phyloP scores from a whole-genome alignment of 345 rosid species.

The Durio zibethinus region DNA sequence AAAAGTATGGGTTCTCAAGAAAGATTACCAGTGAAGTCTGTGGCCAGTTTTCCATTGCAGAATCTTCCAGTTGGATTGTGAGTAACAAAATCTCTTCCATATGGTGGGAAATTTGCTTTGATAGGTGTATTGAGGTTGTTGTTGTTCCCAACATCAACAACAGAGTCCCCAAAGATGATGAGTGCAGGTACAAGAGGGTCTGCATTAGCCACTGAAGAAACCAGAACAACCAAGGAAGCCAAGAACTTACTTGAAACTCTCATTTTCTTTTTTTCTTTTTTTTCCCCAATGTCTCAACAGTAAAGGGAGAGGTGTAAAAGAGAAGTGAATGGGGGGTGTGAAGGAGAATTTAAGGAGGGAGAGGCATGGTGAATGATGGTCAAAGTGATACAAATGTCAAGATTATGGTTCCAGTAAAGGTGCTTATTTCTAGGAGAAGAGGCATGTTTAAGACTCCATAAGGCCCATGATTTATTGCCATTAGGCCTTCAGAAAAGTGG shows the following conservation, averaged over 20 bases:
- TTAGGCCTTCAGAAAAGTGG: conserved; percentile 18
- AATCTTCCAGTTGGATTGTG: conserved; percentile 85
- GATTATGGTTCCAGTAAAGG: conserved; percentile 23
- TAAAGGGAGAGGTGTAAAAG: conserved; percentile 2
- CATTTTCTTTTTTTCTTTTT: conserved; percentile 17
- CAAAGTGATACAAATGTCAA: conserved; percentile 18
- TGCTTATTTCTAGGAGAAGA: conserved; percentile 17
- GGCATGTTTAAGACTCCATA: conserved; percentile 29
- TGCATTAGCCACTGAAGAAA: conserved; percentile 30
- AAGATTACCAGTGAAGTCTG: conserved; percentile 64
- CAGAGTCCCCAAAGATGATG: conserved; percentile 84
- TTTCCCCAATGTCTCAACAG: background rate
- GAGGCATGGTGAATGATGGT: conserved; percentile 14
- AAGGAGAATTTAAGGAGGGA: conserved; percentile 23
- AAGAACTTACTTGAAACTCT: conserved; percentile 18
- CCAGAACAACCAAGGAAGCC: conserved; percentile 27
- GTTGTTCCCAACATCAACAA: conserved; percentile 88
- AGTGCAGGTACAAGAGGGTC: conserved; percentile 76
- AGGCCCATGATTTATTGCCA: background rate
- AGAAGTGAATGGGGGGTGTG: conserved; percentile 23
- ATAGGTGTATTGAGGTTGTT: conserved; percentile 57
- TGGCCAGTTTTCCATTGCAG: conserved; percentile 82
- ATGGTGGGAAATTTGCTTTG: conserved; percentile 87
- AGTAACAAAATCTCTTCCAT: conserved; percentile 76
- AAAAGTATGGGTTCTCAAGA: conserved; percentile 5